Base-by-base conservation (phyloP, 1,139 yeast genomes). In the Candida gigantensis region DNA sequence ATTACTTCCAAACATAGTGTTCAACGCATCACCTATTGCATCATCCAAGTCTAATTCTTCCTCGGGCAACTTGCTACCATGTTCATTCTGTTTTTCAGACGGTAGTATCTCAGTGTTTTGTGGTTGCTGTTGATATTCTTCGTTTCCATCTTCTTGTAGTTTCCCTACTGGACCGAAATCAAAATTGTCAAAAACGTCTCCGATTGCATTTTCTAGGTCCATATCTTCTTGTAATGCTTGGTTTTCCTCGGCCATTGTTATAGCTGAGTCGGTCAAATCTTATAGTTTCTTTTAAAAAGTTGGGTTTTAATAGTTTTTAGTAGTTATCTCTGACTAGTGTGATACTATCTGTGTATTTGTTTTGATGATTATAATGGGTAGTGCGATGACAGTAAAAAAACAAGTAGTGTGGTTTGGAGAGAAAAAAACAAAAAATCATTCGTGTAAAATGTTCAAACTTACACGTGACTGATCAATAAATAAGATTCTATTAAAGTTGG, bases 151-250 rank as follows among this genome's bases (percentile, higher is more conserved):
- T 27, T 34, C 34, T 25, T 20, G n/a, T 15, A 26, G 15, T 18
- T 40, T 31, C 11, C 35, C 39, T 8, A 15, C 23, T 5, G 20
- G 16, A 10, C 33, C 37, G 35, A 54, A 50, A 35, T 55, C 60
- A 37, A 64, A 58, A 39, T 52, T 61, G 26, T 54, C 57, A 44
- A 68, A 64, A 0, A 65, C 73, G 38, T 66, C 65, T 9, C 70
- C 72, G 18, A 68, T 66, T 24, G 71, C 69, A 36, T 34, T 34
- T 28, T 37, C 34, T 23, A 40, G 23, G 24, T 40, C 41, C 8
- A 31, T 13, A 27, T 35, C 38, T 8, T 28, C 32, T 12, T 23
- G 11, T 11, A n/a, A 17, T 10, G 30, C 7, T 24, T 8, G 30
- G 16, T 18, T 13, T 27, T 12, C 9, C 18, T 6, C n/a, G 24